Evolutionary conservation across 345 rosid species (phyloP).

Genomic region (Acer negundo): DNA sequence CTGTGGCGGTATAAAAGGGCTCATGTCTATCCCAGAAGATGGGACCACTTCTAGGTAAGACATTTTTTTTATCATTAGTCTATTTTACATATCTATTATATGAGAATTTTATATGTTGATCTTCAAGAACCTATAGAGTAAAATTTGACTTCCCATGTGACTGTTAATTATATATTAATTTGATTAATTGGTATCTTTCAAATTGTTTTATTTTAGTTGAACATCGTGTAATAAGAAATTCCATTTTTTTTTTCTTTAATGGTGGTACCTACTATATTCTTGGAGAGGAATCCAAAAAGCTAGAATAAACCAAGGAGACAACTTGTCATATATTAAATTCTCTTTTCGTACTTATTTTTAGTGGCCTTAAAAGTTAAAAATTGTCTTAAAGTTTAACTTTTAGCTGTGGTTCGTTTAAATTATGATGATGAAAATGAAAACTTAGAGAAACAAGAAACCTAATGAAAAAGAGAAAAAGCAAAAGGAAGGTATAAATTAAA

Average conservation of each 20-base stretch:
- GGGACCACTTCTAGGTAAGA: conserved; percentile 55
- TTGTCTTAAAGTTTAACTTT: background rate
- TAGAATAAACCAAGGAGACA: conserved; percentile 12
- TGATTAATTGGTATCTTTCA: background rate
- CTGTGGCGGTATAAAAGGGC: conserved; percentile 97
- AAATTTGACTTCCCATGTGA: background rate
- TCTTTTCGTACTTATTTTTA: background rate
- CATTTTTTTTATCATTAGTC: background rate
- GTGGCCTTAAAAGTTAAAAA: background rate
- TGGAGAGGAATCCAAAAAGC: conserved; percentile 29
- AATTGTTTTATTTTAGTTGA: background rate
- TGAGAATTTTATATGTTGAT: too few relatives aligned
- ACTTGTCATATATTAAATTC: background rate
- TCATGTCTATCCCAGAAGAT: conserved; percentile 74
- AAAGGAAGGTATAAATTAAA: too few relatives aligned
- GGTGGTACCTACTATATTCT: conserved; percentile 29
- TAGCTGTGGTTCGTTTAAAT: too few relatives aligned
- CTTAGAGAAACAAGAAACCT: too few relatives aligned
- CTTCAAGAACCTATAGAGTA: background rate
- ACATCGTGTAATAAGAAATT: background rate
- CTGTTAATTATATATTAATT: background rate
- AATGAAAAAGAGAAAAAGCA: too few relatives aligned
- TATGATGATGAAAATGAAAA: too few relatives aligned
- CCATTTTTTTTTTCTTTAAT: conserved; percentile 11
- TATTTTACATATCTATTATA: too few relatives aligned